These are phyloP conservation scores for Stachybotrys elegans DNA, from an alignment of 2,329 filamentous ascomycete species.

Conservation along the genomic window DNA sequence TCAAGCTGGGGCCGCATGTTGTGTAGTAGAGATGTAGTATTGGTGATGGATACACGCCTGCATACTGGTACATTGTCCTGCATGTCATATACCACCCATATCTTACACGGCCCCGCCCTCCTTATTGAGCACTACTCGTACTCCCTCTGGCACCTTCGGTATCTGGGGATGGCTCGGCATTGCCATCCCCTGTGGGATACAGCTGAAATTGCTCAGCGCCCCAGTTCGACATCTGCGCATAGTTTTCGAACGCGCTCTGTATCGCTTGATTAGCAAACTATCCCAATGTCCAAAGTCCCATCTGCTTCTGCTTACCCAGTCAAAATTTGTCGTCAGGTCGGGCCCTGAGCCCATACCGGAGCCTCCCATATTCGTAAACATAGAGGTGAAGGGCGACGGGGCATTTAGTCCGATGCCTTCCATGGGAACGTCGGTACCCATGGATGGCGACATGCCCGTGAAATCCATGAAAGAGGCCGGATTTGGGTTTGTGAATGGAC, in stretches of 20 bases:
- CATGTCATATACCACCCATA: too few species aligned
- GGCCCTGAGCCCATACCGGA: slow-evolving; percentile 21
- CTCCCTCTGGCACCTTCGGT: too few species aligned
- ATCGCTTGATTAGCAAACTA: slow-evolving; percentile 16
- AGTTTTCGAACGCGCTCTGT: slow-evolving; percentile 53
- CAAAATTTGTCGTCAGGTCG: slow-evolving; percentile 47
- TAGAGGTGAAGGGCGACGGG: slow-evolving; percentile 45
- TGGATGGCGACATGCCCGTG: slow-evolving; percentile 25
- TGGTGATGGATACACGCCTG: too few species aligned
- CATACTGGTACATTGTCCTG: too few species aligned
- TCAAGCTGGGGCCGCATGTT: too few species aligned
- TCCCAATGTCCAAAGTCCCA: neutral
- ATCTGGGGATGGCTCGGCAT: too few species aligned
- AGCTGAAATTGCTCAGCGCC: slow-evolving; percentile 49
- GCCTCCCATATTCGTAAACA: slow-evolving; percentile 45
- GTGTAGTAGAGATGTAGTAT: too few species aligned
- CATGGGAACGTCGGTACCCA: slow-evolving; percentile 24
- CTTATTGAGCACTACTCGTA: too few species aligned
- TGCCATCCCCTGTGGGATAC: slow-evolving; percentile 33
- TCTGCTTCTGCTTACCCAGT: slow-evolving; percentile 45
- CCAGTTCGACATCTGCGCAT: slow-evolving; percentile 49
- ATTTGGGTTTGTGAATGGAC: slow-evolving; percentile 30
- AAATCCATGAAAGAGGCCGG: slow-evolving; percentile 39
- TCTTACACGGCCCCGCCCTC: too few species aligned
- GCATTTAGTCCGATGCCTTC: slow-evolving; percentile 22